Evolutionary conservation across 306 rosid genomes (phyloP).

Genomic region (Gastrolobium villosum): DNA sequence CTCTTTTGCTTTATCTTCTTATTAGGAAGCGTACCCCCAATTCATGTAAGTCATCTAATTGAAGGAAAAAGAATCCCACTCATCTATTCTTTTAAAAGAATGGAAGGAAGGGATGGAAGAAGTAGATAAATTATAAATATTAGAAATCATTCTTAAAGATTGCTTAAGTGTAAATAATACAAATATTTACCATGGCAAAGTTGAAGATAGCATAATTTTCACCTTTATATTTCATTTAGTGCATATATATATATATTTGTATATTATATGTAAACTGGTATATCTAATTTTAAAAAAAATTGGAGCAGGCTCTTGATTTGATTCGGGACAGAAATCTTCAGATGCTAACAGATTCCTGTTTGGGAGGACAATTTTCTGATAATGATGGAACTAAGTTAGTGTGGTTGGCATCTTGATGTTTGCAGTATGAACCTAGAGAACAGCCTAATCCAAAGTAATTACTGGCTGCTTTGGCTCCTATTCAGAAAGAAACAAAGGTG

Average conservation of each 20-base stretch:
- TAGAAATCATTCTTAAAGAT: slow-evolving; percentile 17
- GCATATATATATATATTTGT: not conserved
- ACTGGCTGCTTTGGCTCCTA: too few species aligned
- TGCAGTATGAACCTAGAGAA: too few species aligned
- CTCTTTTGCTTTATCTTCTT: slow-evolving; percentile 87
- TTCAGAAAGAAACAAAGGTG: too few species aligned
- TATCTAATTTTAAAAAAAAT: slow-evolving; percentile 38
- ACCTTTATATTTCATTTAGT: slow-evolving; percentile 11
- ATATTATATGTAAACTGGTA: slow-evolving; percentile 19
- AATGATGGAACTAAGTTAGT: slow-evolving; percentile 82
- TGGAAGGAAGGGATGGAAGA: not conserved
- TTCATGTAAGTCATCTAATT: slow-evolving; percentile 70
- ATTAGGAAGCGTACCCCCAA: slow-evolving; percentile 91
- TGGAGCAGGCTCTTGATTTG: slow-evolving; percentile 80
- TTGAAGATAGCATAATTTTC: slow-evolving; percentile 13
- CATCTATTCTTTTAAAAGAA: not conserved
- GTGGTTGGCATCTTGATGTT: slow-evolving; percentile 74
- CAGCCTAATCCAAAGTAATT: too few species aligned
- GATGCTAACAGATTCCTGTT: slow-evolving; percentile 87
- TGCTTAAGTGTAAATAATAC: not conserved
- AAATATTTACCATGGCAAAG: not conserved
- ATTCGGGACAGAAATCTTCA: slow-evolving; percentile 84
- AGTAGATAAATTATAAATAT: not conserved
- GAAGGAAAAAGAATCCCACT: not conserved
- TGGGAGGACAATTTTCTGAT: slow-evolving; percentile 82